Base-by-base conservation (phyloP, 495 filamentous ascomycete genomes). In the Penicillium robsamsonii region DNA sequence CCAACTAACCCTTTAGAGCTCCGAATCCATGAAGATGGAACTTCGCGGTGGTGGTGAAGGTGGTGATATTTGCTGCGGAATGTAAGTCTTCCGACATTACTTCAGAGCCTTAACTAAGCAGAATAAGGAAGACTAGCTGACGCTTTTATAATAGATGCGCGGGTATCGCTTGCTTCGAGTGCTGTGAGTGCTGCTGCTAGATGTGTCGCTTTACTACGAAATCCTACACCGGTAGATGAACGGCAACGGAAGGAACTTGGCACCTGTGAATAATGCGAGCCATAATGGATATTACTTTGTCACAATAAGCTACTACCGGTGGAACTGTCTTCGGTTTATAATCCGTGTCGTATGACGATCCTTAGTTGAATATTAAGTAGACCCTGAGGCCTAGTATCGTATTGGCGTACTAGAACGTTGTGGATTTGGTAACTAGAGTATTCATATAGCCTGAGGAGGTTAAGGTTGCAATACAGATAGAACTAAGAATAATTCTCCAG, bases 181-280 rank as follows among this genome's bases (percentile, higher is more conserved):
- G 51, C 42, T 54, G 51, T 29, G 51, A 54, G 30, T 54, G 51
- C 42, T 54, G 51, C 51, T 54, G 51, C 51, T 54, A 54, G 41
- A 46, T 25, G 20, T n/a, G 9, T 17, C 11, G 25, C 8, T 18
- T 27, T 54, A 8, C 17, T 25, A 27, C 24, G 37, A 30, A 31
- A 29, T 24, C 1, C 29, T 42, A 20, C 18, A 43, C 27, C 22
- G 41, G 24, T 31, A 11, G 22, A 27, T 46, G 12, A 47, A 47
- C 11, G 33, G 41, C 45, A 44, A n/a, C 27, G 35, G 13, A 17
- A 15, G 51, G 30, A 33, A 24, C 20, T 5, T 20, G 11, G n/a
- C 3, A 18, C 13, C 22, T 37, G 22, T 33, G 24, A 31, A 51
- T 41, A 20, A 20, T 7, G 15, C 17, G 38, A 51, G 5, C 10